Evolutionary conservation across 805 yeast genomes (phyloP).

Genomic region (Candida golubevii): DNA sequence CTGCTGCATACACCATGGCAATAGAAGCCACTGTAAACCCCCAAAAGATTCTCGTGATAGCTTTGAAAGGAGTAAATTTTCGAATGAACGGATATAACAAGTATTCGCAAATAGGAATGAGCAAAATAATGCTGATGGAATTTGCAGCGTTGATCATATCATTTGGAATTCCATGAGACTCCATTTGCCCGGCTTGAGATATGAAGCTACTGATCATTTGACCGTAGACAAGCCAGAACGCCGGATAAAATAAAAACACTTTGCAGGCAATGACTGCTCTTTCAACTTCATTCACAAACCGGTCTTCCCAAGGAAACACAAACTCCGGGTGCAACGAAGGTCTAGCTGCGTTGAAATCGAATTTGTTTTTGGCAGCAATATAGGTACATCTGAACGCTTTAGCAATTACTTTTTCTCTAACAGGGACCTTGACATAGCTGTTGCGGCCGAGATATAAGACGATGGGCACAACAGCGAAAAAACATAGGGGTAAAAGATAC

Average conservation of each 20-base stretch:
- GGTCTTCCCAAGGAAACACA: conserved; percentile 12
- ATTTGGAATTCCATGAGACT: conserved; percentile 15
- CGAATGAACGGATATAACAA: conserved; percentile 13
- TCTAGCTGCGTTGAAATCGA: conserved; percentile 11
- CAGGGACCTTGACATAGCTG: conserved; percentile 11
- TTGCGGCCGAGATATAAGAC: conserved; percentile 10
- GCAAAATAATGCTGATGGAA: conserved; percentile 10
- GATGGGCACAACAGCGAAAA: conserved; percentile 10
- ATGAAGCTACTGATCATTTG: conserved; percentile 15
- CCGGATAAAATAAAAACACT: conserved; percentile 14
- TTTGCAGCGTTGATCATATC: conserved; percentile 14
- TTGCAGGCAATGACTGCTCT: conserved; percentile 14
- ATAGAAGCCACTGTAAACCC: conserved; percentile 12
- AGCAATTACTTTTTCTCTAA: conserved; percentile 8
- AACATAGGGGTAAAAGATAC: conserved; percentile 12
- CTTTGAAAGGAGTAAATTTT: conserved; percentile 14
- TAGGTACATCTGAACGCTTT: conserved; percentile 9
- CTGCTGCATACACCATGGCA: conserved; percentile 13
- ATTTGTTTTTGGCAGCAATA: conserved; percentile 10
- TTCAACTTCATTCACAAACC: conserved; percentile 13
- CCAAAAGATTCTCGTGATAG: conserved; percentile 15
- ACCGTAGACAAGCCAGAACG: conserved; percentile 16
- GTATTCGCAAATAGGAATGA: conserved; percentile 13
- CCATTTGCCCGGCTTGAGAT: conserved; percentile 17
- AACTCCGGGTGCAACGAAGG: conserved; percentile 13